These are phyloP conservation scores for Lithospermum erythrorhizon DNA, from an alignment of 257 asterid species.

Conservation along the genomic window DNA sequence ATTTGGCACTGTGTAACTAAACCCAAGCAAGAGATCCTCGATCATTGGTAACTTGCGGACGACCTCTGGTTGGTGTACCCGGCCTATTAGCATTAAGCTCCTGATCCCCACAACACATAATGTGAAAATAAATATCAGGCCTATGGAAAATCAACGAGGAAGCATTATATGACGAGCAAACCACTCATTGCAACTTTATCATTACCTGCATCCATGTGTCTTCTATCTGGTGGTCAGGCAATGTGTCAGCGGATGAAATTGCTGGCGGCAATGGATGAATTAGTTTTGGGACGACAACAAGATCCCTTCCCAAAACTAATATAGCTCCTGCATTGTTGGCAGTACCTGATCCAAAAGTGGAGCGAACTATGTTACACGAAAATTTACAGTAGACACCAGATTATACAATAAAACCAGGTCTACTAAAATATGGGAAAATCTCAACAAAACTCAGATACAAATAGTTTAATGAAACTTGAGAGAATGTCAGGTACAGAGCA, in stretches of 20 bases:
- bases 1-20: slow-evolving; percentile 34
- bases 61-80: slow-evolving; percentile 94
- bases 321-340: slow-evolving; percentile 99
- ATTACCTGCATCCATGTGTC: slow-evolving; percentile 98
- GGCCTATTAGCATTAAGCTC: slow-evolving; percentile 82
- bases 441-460: slow-evolving; percentile 21
- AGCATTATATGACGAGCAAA: background rate
- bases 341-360: slow-evolving; percentile 40
- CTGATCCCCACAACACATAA: slow-evolving; percentile 5
- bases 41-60: slow-evolving; percentile 77
- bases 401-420: background rate
- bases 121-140: slow-evolving; percentile 6
- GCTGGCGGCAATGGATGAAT: slow-evolving; percentile 94
- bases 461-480: too few relatives aligned
- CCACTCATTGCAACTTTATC: background rate
- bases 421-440: background rate
- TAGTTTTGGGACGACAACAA: slow-evolving; percentile 92
- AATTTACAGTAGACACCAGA: background rate
- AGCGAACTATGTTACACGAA: slow-evolving; percentile 2
- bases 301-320: slow-evolving; percentile 95
- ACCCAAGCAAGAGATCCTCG: slow-evolving; percentile 97
- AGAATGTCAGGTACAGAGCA: slow-evolving; percentile 82
- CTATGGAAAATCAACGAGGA: slow-evolving; percentile 1
- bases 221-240: slow-evolving; percentile 71
- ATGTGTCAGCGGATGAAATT: slow-evolving; percentile 75